Percentiles rank a stretch among this genome's conserved stretches.
These are phyloP conservation scores for Protea cynaroides DNA, from an alignment of 164 flowering plant genomes.

Conservation along the genomic window DNA sequence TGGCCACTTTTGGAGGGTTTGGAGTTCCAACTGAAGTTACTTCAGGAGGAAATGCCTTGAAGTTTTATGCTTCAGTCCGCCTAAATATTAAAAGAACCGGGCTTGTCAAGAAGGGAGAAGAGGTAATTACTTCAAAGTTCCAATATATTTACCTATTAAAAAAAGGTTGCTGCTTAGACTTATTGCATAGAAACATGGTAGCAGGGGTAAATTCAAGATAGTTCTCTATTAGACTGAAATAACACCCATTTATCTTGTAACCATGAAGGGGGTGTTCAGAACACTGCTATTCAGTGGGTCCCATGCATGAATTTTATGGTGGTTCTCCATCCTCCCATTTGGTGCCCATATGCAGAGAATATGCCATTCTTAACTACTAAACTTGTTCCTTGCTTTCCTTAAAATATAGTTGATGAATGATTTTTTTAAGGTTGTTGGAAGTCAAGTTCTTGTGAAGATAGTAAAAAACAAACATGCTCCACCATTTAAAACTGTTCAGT, in stretches of 20 bases:
- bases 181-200: no score
- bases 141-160: no score
- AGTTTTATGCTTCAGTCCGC: constrained; percentile 95
- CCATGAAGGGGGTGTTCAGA: no score
- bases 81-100: constrained; percentile 74
- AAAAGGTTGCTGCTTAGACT: no score
- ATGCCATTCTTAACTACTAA: neutral
- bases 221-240: no score
- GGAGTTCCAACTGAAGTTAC: constrained; percentile 88
- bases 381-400: neutral
- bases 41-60: constrained; percentile 97
- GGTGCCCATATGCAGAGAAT: neutral
- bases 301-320: neutral
- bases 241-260: no score
- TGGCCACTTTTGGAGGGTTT: constrained; percentile 76
- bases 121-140: constrained; percentile 38
- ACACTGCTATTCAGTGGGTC: no score
- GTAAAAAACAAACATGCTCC: constrained; percentile 97
- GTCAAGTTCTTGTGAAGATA: constrained; percentile 74
- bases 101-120: constrained; percentile 80
- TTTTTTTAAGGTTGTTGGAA: constrained; percentile 51
- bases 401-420: neutral
- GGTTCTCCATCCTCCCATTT: neutral
- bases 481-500: constrained; percentile 70
- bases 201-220: no score